Percentiles rank a stretch among this genome's conserved stretches.
These are phyloP conservation scores for Combretum micranthum DNA, from an alignment of 345 rosid genomes.

Conservation along the genomic window DNA sequence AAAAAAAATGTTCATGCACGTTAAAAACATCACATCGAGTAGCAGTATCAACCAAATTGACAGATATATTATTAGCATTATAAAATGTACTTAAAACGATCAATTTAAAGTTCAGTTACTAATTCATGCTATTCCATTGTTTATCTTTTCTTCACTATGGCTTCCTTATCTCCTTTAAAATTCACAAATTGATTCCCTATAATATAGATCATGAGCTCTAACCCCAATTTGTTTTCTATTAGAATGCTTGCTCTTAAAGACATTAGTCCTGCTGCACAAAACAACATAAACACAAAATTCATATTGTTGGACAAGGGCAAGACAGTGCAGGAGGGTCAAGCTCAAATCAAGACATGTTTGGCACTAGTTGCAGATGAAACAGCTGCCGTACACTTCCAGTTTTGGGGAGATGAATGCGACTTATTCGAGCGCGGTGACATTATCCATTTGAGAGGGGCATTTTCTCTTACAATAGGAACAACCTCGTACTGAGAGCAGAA, in stretches of 20 bases:
- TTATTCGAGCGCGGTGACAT: conserved; percentile 59
- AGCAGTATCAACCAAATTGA: no score
- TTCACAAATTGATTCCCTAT: no score
- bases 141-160: no score
- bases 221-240: conserved; percentile 1
- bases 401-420: conserved; percentile 72
- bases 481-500: conserved; percentile 55
- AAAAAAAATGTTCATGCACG: no score
- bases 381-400: conserved; percentile 61
- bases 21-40: no score
- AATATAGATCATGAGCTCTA: background rate
- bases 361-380: conserved; percentile 66
- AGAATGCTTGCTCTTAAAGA: conserved; percentile 37
- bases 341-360: conserved; percentile 36
- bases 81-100: no score
- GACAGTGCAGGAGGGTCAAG: conserved; percentile 14
- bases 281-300: conserved; percentile 58
- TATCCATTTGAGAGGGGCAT: conserved; percentile 47
- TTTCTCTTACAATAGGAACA: conserved; percentile 52
- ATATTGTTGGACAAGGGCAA: conserved; percentile 52
- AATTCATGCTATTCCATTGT: no score
- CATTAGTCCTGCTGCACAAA: conserved; percentile 55
- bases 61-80: no score
- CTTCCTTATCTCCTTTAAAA: no score
- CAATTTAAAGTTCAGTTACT: no score